Conservation (phyloP, 192 early-diverging fungal genomes). For the Coemansia reversa region DNA sequence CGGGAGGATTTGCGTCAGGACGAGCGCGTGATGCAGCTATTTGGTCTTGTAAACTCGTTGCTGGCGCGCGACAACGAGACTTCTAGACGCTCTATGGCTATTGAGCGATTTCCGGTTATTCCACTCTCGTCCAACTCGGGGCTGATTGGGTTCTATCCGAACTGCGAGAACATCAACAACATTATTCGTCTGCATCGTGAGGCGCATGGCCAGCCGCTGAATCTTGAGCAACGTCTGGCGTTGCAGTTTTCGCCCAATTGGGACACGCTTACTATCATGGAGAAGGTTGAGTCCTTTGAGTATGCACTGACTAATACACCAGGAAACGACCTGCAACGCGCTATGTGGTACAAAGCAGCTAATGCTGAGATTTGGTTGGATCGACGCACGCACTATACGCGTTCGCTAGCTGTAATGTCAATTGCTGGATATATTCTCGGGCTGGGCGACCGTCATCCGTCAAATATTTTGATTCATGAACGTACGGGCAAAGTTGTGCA, state of each 20-base stretch:
- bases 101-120: constrained; percentile 89
- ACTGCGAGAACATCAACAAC: constrained; percentile 90
- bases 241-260: constrained; percentile 88
- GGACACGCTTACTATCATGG: constrained; percentile 86
- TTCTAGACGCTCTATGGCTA: constrained; percentile 86
- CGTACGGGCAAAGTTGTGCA: constrained; percentile 95
- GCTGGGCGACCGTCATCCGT: constrained; percentile 95
- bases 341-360: constrained; percentile 93
- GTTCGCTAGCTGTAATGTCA: constrained; percentile 96
- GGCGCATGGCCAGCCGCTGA: constrained; percentile 76
- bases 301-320: constrained; percentile 91
- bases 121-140: constrained; percentile 98
- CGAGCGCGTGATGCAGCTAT: constrained; percentile 98
- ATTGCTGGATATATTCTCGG: constrained; percentile 99
- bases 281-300: constrained; percentile 96
- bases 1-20: constrained; percentile 98
- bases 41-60: constrained; percentile 94
- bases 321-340: constrained; percentile 93
- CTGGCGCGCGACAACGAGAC: constrained; percentile 84
- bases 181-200: constrained; percentile 88
- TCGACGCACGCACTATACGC: constrained; percentile 95
- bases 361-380: constrained; percentile 97
- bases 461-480: constrained; percentile 95
- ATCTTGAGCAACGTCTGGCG: constrained; percentile 92
- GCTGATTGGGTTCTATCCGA: constrained; percentile 91